Conservation (phyloP, 106 monocot genomes). For the Allium fistulosum region DNA sequence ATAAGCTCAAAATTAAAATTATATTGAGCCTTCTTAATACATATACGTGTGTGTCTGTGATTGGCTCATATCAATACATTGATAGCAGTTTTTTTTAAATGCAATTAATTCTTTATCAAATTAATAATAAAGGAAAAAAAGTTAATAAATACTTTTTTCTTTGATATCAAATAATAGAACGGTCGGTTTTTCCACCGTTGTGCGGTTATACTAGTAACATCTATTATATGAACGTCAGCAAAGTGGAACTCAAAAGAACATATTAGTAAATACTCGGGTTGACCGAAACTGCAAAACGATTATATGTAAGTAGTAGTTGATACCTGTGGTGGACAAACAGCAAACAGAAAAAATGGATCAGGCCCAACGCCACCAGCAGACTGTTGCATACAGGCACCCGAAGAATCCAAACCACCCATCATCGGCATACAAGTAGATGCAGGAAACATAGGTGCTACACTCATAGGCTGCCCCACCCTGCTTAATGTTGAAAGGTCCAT, state of each 20-base stretch:
- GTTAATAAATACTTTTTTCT: too few species aligned
- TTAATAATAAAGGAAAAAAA: too few species aligned
- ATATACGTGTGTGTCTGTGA: too few species aligned
- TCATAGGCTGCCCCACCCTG: neutral
- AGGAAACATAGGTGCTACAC: neutral
- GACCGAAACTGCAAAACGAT: neutral
- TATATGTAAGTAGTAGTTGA: neutral
- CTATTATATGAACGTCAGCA: neutral
- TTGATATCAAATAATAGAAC: too few species aligned
- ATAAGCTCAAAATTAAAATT: too few species aligned
- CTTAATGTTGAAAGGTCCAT: constrained; percentile 16
- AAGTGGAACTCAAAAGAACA: neutral
- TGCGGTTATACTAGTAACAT: too few species aligned
- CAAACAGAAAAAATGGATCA: constrained; percentile 36
- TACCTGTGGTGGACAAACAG: constrained; percentile 49
- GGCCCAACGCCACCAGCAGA: neutral
- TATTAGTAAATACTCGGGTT: neutral
- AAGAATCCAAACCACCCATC: neutral
- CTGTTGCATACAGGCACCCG: constrained; percentile 16
- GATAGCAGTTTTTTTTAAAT: too few species aligned
- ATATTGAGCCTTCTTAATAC: too few species aligned
- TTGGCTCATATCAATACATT: too few species aligned
- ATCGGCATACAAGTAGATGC: constrained; percentile 13
- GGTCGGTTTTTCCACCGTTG: too few species aligned
- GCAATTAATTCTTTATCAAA: too few species aligned